Evolutionary conservation across 805 yeast species (phyloP).

Genomic region (Ogataea dorogensis): DNA sequence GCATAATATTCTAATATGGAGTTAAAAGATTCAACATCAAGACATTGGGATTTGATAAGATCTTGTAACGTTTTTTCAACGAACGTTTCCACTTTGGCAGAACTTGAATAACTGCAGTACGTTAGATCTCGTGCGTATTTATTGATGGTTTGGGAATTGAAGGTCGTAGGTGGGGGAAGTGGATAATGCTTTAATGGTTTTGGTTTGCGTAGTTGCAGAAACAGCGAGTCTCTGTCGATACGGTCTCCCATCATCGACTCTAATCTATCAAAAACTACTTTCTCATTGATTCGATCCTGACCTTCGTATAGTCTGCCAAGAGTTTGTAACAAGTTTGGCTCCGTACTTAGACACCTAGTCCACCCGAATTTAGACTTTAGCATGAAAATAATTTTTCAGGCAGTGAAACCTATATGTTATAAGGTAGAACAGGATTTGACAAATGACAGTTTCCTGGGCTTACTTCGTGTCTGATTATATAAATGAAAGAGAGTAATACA

Average conservation of each 20-base stretch:
- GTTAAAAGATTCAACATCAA: constrained; percentile 11
- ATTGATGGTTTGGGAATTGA: constrained; percentile 6
- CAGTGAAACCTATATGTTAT: constrained; percentile 1
- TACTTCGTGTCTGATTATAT: no score
- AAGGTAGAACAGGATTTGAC: background rate
- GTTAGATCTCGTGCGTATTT: constrained; percentile 10
- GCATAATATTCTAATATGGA: constrained; percentile 11
- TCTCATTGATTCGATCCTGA: background rate
- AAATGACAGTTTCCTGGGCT: no score
- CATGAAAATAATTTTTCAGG: constrained; percentile 5
- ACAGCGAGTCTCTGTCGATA: constrained; percentile 1
- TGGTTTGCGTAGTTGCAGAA: constrained; percentile 5
- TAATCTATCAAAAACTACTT: background rate
- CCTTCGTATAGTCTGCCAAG: no score
- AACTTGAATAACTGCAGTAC: constrained; percentile 9
- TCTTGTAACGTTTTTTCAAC: constrained; percentile 15
- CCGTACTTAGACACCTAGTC: no score
- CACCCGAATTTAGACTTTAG: no score
- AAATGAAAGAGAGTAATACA: no score
- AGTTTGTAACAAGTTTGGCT: no score
- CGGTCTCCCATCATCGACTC: constrained; percentile 1
- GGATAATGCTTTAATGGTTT: constrained; percentile 9
- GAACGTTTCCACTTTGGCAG: constrained; percentile 4
- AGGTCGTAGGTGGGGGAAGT: constrained; percentile 2
- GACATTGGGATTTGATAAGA: constrained; percentile 6